Evolutionary conservation across 2,329 filamentous ascomycete genomes (phyloP).

Genomic region (Cordyceps sp.): DNA sequence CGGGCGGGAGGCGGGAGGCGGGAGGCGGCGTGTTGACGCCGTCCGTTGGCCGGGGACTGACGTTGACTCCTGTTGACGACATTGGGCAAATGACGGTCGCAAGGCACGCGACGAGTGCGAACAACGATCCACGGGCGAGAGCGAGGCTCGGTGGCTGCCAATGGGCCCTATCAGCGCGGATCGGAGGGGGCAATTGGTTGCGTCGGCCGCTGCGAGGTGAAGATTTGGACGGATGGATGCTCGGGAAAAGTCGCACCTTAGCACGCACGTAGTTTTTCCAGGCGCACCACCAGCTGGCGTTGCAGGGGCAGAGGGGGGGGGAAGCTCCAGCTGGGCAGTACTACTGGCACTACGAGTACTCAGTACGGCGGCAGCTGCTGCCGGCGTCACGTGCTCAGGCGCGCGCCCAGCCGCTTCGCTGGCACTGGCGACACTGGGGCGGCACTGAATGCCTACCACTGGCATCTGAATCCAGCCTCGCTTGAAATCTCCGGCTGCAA

Average conservation of each 20-base stretch:
- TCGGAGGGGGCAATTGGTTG: conserved; percentile 17
- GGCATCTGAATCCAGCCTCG: too few relatives aligned
- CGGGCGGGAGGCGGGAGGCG: not conserved
- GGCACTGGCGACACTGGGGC: too few relatives aligned
- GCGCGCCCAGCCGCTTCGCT: not conserved
- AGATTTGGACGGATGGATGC: conserved; percentile 17
- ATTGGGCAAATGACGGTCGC: conserved; percentile 31
- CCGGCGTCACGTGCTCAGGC: not conserved
- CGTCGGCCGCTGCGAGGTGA: conserved; percentile 19
- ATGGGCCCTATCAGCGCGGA: conserved; percentile 25
- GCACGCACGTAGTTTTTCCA: too few relatives aligned
- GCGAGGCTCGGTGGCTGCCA: conserved; percentile 21
- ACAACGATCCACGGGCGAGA: conserved; percentile 17
- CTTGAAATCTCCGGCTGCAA: too few relatives aligned
- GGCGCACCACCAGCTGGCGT: too few relatives aligned
- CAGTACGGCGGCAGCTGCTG: not conserved
- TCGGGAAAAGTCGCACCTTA: conserved; percentile 28
- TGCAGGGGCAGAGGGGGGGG: conserved; percentile 1
- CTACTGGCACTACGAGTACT: not conserved
- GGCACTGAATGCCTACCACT: too few relatives aligned
- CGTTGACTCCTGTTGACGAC: conserved; percentile 55
- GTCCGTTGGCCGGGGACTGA: conserved; percentile 20
- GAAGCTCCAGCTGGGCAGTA: conserved; percentile 11
- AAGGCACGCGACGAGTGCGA: conserved; percentile 22
- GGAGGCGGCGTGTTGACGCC: not conserved